A percentile compares a stretch with the other conserved stretches of the same genome.
phyloP scores from a whole-genome alignment of 306 rosid species.

The Cucumis cinereus region DNA sequence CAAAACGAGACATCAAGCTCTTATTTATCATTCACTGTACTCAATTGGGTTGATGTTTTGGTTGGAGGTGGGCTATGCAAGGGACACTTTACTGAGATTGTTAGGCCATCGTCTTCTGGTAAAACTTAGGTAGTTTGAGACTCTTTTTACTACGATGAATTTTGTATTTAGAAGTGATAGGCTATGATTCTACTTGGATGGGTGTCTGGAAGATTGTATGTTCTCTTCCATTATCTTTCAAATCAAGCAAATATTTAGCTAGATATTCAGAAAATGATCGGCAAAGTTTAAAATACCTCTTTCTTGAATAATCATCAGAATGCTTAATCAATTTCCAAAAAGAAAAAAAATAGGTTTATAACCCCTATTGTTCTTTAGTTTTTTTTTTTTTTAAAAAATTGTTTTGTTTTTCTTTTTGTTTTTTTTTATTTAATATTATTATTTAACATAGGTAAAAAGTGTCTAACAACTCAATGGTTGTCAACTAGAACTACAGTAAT shows the following conservation, averaged over 20 bases:
- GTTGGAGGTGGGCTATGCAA: constrained; percentile 69
- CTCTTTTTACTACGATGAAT: too few relatives aligned
- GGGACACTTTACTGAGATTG: constrained; percentile 82
- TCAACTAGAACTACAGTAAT: too few relatives aligned
- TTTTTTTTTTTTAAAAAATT: too few relatives aligned
- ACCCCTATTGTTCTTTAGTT: too few relatives aligned
- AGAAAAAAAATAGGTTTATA: too few relatives aligned
- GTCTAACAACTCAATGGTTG: neutral
- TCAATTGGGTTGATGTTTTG: constrained; percentile 51
- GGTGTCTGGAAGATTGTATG: constrained; percentile 91
- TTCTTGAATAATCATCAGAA: too few relatives aligned
- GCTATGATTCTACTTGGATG: neutral
- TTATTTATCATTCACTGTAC: too few relatives aligned
- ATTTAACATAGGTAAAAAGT: too few relatives aligned
- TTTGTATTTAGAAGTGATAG: neutral
- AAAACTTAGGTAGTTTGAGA: constrained; percentile 45
- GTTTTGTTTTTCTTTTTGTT: too few relatives aligned
- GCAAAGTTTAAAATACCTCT: neutral
- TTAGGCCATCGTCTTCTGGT: constrained; percentile 77
- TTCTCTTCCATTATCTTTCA: constrained; percentile 13
- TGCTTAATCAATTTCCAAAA: too few relatives aligned
- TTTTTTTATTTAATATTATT: too few relatives aligned
- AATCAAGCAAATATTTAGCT: neutral
- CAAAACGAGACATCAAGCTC: too few relatives aligned
- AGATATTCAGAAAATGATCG: neutral